Conservation (phyloP, 495 filamentous ascomycete genomes). For the Penicillium diatomitis region DNA sequence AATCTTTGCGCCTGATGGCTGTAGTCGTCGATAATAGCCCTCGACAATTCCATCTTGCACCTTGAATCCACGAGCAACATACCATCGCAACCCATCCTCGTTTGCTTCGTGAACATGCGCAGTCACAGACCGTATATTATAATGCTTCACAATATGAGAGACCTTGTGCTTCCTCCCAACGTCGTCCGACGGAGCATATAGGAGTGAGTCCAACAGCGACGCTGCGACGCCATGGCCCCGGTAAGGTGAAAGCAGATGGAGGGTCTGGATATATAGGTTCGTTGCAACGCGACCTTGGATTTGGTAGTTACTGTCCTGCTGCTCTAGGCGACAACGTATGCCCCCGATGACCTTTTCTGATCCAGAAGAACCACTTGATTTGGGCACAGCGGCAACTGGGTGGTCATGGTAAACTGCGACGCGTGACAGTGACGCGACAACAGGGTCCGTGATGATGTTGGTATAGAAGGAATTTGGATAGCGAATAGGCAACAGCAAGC, state of each 20-base stretch:
- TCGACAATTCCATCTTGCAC: conserved; percentile 47
- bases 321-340: conserved; percentile 73
- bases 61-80: conserved; percentile 68
- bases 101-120: conserved; percentile 96
- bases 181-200: conserved; percentile 34
- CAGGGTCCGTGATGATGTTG: conserved; percentile 57
- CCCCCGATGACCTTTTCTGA: conserved; percentile 64
- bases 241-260: conserved; percentile 76
- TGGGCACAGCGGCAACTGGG: conserved; percentile 29
- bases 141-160: conserved; percentile 42
- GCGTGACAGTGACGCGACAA: conserved; percentile 62
- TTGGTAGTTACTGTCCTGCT: conserved; percentile 18
- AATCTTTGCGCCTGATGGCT: conserved; percentile 69
- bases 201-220: conserved; percentile 52
- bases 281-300: conserved; percentile 19
- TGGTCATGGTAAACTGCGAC: conserved; percentile 61
- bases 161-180: conserved; percentile 16
- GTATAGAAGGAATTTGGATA: conserved; percentile 85
- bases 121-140: conserved; percentile 49
- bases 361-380: conserved; percentile 14
- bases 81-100: conserved; percentile 79
- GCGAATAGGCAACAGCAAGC: conserved; percentile 73
- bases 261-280: conserved; percentile 78
- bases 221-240: conserved; percentile 70
- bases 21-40: conserved; percentile 79